A percentile compares a stretch with the other conserved stretches of the same genome.
These are phyloP conservation scores for Aureobasidium melanogenum DNA, from an alignment of 2,329 filamentous ascomycete species.

Conservation along the genomic window DNA sequence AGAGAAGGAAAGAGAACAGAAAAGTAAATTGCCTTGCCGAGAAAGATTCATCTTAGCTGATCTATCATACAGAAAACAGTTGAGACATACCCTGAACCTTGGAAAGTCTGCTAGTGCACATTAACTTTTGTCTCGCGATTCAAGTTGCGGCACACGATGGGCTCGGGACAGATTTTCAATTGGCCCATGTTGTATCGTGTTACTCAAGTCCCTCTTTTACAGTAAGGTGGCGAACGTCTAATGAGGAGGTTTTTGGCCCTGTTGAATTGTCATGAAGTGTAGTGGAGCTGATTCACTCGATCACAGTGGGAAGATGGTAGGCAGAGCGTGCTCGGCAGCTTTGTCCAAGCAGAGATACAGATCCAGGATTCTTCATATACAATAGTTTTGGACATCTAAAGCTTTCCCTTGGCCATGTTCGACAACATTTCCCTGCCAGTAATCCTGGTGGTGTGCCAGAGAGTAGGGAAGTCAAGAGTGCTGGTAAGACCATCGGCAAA, in stretches of 20 bases:
- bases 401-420: constrained; percentile 63
- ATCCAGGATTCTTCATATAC: neutral
- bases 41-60: neutral
- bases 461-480: constrained; percentile 75
- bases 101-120: too few species aligned
- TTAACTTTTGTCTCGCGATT: neutral
- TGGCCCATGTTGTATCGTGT: too few species aligned
- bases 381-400: neutral
- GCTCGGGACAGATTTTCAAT: too few species aligned
- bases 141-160: neutral
- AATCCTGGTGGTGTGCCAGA: constrained; percentile 68
- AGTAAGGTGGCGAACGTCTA: neutral
- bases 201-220: too few species aligned
- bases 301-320: neutral
- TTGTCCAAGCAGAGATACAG: neutral
- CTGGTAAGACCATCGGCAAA: constrained; percentile 72
- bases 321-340: neutral
- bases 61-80: neutral
- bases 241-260: neutral
- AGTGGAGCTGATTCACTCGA: neutral
- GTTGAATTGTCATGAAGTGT: neutral
- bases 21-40: neutral
- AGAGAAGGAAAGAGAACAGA: neutral
- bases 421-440: constrained; percentile 68
- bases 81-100: neutral